Evolutionary conservation across 306 rosid genomes (phyloP), one percentile per base, ranked within the genome.

Genomic region (Oxytropis ochrocephala): DNA sequence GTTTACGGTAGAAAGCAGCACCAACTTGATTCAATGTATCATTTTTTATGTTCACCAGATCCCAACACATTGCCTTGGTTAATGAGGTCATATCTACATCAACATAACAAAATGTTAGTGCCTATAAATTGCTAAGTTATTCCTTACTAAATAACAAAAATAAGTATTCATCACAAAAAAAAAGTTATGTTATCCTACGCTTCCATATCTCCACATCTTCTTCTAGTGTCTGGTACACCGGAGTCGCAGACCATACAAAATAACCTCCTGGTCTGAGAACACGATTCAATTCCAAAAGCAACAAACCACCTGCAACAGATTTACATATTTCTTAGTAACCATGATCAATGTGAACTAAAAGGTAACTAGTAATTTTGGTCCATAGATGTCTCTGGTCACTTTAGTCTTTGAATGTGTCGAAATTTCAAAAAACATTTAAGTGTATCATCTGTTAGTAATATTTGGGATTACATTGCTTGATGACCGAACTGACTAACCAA

Each of bases 171-270:
- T 24, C 3, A 24, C 2, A 24, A 24, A 24, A 24, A 4, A 24
- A 24, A 43, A 46, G 29, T 30, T 21, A 0, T 59, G 5, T 36
- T 36, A 14, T 27, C 78, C 12, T 75, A 89, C 96, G 83, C 10
- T 87, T 83, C 99, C 96, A 91, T 75, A 95, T 95, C 60, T 87
- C 75, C 1, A 85, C 87, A 72, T 95, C 97, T 82, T 94, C 95
- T 64, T 83, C 74, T 27, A 84, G 86, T 75, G 83, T 91, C 59
- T 81, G 92, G 73, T 95, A 91, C 58, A 95, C 97, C 0, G 97
- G 97, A 75, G 97, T 94, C 5, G 95, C 97, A 43, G 96, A 91
- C 99, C 96, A 91, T 7, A 83, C 87, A 73, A 91, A 91, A 69
- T 69, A 83, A 6, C 95, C 97, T 5, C 97, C 96, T 0, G 99